Evolutionary conservation across 306 rosid genomes (phyloP).

Genomic region (Comarum palustre): DNA sequence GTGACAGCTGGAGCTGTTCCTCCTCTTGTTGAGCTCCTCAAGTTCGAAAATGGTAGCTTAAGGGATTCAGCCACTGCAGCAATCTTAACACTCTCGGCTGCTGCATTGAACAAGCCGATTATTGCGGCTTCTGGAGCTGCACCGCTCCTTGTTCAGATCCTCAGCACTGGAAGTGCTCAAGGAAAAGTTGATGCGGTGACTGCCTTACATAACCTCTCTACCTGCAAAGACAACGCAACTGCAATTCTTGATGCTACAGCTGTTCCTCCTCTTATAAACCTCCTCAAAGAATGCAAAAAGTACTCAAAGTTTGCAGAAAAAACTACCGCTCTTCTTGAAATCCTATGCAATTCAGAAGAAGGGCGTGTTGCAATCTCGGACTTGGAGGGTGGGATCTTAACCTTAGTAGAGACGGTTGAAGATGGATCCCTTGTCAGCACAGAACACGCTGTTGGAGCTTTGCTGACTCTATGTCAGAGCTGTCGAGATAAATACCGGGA

Average conservation of each 20-base stretch:
- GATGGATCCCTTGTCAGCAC: conserved; percentile 84
- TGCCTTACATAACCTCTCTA: conserved; percentile 68
- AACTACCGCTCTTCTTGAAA: conserved; percentile 67
- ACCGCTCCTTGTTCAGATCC: conserved; percentile 80
- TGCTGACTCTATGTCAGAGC: conserved; percentile 65
- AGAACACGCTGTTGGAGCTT: conserved; percentile 73
- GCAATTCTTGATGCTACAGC: conserved; percentile 66
- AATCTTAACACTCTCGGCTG: conserved; percentile 75
- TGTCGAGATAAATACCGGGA: conserved; percentile 72
- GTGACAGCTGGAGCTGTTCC: conserved; percentile 76
- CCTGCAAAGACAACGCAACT: conserved; percentile 46
- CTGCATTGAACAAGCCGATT: conserved; percentile 63
- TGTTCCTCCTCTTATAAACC: conserved; percentile 72
- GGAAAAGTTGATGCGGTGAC: conserved; percentile 86
- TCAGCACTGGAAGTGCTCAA: conserved; percentile 76
- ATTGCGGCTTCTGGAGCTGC: conserved; percentile 78
- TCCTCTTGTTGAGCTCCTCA: conserved; percentile 77
- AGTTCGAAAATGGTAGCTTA: conserved; percentile 49
- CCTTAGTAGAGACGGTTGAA: conserved; percentile 81
- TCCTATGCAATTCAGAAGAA: conserved; percentile 66
- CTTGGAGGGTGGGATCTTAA: conserved; percentile 63
- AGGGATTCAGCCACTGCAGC: conserved; percentile 87
- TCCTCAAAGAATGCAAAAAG: conserved; percentile 82
- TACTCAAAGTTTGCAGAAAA: conserved; percentile 85
- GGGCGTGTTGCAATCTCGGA: conserved; percentile 61